These are phyloP conservation scores for Theileria luwenshuni DNA, from an alignment of 169 alveolate species.

Conservation along the genomic window DNA sequence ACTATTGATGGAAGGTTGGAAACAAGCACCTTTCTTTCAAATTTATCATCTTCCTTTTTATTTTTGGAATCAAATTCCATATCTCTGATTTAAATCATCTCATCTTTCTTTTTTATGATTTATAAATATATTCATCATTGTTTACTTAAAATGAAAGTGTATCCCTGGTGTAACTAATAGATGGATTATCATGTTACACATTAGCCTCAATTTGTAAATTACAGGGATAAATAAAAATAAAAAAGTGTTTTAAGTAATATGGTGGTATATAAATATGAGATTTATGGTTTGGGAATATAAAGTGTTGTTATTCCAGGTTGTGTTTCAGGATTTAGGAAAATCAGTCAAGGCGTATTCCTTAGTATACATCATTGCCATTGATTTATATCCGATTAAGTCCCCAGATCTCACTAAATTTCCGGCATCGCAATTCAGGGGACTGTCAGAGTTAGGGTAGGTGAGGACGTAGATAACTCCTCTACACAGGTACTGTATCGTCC, in stretches of 20 bases:
- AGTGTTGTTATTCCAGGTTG: no score
- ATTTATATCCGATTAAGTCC: constrained; percentile 88
- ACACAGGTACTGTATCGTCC: constrained; percentile 93
- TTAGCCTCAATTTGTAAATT: no score
- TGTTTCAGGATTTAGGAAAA: constrained; percentile 30
- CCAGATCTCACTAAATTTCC: constrained; percentile 91
- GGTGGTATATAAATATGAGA: no score
- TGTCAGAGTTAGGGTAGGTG: constrained; percentile 93
- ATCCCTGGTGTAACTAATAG: no score
- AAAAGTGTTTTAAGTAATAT: no score
- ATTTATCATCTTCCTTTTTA: background rate
- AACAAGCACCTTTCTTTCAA: constrained; percentile 10
- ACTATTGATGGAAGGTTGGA: constrained; percentile 30
- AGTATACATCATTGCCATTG: constrained; percentile 95
- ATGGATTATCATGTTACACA: no score
- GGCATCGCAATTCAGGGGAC: constrained; percentile 97
- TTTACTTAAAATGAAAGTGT: no score
- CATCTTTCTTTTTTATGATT: no score
- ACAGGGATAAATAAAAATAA: no score
- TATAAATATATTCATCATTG: no score
- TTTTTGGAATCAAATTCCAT: background rate
- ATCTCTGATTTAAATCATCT: no score
- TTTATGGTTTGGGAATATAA: no score
- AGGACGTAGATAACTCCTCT: constrained; percentile 89
- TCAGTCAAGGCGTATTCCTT: constrained; percentile 81